Conservation (phyloP, 2,329 filamentous ascomycete species). For the Aspergillus jensenii region DNA sequence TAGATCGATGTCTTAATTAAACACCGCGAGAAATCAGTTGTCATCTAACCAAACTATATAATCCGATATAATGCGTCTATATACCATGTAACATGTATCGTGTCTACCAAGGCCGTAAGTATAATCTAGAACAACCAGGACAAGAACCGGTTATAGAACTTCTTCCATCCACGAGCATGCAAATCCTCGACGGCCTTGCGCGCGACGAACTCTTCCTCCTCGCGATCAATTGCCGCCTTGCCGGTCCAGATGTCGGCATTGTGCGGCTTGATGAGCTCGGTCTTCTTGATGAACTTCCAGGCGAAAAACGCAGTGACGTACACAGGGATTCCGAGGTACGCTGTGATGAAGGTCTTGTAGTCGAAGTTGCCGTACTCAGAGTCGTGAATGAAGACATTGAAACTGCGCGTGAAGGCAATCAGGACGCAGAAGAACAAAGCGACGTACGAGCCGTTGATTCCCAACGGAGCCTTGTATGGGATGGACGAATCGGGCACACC, state of each 20-base stretch:
- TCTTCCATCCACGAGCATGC: neutral
- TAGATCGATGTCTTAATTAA: too few relatives aligned
- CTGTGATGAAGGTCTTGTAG: constrained; percentile 75
- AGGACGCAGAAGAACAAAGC: constrained; percentile 70
- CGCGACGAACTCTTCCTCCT: constrained; percentile 51
- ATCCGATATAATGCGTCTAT: too few relatives aligned
- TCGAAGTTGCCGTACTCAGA: constrained; percentile 58
- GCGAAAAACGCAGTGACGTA: constrained; percentile 69
- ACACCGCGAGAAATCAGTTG: too few relatives aligned
- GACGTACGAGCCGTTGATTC: constrained; percentile 64
- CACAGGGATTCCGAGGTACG: constrained; percentile 73
- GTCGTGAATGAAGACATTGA: constrained; percentile 62
- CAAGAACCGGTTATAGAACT: neutral
- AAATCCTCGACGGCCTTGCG: neutral
- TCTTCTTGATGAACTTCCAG: constrained; percentile 60
- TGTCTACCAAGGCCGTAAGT: too few relatives aligned
- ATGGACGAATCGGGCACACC: constrained; percentile 55
- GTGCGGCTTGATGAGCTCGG: constrained; percentile 55
- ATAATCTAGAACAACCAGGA: neutral
- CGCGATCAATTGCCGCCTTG: constrained; percentile 70
- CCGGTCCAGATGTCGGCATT: constrained; percentile 69
- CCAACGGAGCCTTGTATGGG: constrained; percentile 72
- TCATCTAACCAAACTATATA: too few relatives aligned
- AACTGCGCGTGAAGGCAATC: constrained; percentile 81
- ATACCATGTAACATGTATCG: too few relatives aligned